A percentile compares a stretch with the other conserved stretches of the same genome.
phyloP scores from a whole-genome alignment of 306 rosid genomes.

The Echinosophora koreensis region DNA sequence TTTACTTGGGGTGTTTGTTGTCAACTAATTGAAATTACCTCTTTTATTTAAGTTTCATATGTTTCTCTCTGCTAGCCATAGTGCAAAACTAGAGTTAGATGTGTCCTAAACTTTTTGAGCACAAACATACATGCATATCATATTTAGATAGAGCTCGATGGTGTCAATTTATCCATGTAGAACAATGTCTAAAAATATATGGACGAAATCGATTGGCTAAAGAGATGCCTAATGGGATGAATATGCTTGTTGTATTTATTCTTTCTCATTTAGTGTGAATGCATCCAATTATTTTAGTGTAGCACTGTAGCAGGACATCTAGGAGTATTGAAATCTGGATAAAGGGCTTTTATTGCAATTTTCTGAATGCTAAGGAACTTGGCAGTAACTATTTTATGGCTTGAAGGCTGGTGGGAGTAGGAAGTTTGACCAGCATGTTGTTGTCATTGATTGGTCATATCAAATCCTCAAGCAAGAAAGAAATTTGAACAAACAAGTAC shows the following conservation, averaged over 20 bases:
- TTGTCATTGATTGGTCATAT: background rate
- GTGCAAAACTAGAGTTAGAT: conserved; percentile 33
- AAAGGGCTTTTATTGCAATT: conserved; percentile 13
- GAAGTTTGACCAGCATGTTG: background rate
- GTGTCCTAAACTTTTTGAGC: conserved; percentile 22
- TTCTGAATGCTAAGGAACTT: background rate
- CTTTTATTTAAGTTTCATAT: conserved; percentile 30
- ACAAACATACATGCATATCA: background rate
- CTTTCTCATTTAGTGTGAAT: conserved; percentile 13
- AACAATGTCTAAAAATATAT: conserved; percentile 7
- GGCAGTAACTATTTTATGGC: too few relatives aligned
- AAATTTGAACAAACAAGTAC: conserved; percentile 15
- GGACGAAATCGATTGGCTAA: background rate
- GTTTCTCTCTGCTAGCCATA: conserved; percentile 33
- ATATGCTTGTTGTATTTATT: conserved; percentile 3
- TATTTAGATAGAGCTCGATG: conserved; percentile 14
- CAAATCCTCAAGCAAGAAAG: conserved; percentile 20
- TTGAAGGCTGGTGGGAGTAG: conserved; percentile 3
- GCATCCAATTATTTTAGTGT: conserved; percentile 11
- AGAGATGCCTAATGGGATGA: conserved; percentile 26
- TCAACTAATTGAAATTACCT: conserved; percentile 24
- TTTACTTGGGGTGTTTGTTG: conserved; percentile 5
- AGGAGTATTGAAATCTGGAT: background rate
- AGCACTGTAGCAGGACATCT: background rate
- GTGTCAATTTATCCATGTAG: conserved; percentile 18